Percentiles rank a stretch among this genome's conserved stretches.
Evolutionary conservation across 805 yeast genomes (phyloP).

Genomic region (Yarrowia sp.): DNA sequence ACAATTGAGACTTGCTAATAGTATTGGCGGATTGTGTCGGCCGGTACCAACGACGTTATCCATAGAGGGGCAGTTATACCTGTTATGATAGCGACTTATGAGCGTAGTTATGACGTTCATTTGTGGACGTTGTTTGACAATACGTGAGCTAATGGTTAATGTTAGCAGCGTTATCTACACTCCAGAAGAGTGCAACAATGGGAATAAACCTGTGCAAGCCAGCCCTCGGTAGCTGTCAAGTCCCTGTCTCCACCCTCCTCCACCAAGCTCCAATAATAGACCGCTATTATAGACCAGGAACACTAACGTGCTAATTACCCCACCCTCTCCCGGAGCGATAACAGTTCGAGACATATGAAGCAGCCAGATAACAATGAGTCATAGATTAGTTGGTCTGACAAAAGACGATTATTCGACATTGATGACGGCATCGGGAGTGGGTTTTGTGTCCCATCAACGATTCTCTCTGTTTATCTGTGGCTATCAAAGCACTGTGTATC

Average conservation of each 20-base stretch:
- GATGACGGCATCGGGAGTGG: too few relatives aligned
- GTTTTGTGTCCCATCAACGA: too few relatives aligned
- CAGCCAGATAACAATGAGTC: conserved; percentile 27
- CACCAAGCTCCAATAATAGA: not conserved
- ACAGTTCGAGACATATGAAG: conserved; percentile 12
- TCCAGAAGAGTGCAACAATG: not conserved
- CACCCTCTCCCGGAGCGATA: conserved; percentile 18
- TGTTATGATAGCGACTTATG: not conserved
- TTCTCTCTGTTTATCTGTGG: too few relatives aligned
- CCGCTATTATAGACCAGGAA: conserved; percentile 3
- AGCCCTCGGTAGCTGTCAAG: not conserved
- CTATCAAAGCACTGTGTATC: too few relatives aligned
- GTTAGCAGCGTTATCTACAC: too few relatives aligned
- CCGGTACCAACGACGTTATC: not conserved
- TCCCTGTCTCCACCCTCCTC: not conserved
- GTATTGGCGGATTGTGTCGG: not conserved
- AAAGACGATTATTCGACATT: too few relatives aligned
- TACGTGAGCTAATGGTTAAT: not conserved
- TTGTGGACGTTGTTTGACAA: not conserved
- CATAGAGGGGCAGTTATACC: not conserved
- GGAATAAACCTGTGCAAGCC: not conserved
- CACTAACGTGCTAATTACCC: not conserved
- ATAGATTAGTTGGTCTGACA: not conserved
- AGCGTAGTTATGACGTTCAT: not conserved
- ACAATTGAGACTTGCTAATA: not conserved